A percentile compares a stretch with the other conserved stretches of the same genome.
Evolutionary conservation across 78 protist genomes (phyloP).

Genomic region (Speleostelium caveatum): DNA sequence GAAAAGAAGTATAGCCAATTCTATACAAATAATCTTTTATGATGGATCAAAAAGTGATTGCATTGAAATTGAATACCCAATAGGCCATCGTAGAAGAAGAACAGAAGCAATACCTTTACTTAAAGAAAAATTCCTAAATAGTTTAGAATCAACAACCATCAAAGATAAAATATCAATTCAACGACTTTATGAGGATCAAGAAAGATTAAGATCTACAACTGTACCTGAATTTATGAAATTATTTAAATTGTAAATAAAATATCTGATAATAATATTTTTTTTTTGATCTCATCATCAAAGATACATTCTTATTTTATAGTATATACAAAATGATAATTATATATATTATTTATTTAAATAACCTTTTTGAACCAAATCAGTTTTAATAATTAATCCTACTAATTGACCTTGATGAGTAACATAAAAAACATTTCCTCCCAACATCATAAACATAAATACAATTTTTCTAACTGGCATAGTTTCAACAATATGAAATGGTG

Average conservation of each 20-base stretch:
- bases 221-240: constrained; percentile 33
- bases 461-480: constrained; percentile 61
- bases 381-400: constrained; percentile 27
- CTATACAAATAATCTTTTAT: constrained; percentile 37
- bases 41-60: constrained; percentile 42
- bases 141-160: neutral
- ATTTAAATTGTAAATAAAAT: constrained; percentile 6
- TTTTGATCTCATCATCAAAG: no score
- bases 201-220: neutral
- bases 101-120: constrained; percentile 80
- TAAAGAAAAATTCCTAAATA: constrained; percentile 35
- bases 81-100: constrained; percentile 83
- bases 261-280: no score
- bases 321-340: neutral
- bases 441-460: neutral
- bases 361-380: constrained; percentile 9
- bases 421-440: constrained; percentile 9
- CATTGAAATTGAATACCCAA: constrained; percentile 75
- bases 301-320: no score
- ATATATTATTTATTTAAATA: neutral
- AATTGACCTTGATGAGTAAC: constrained; percentile 29
- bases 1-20: constrained; percentile 76
- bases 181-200: constrained; percentile 1
- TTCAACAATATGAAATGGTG: constrained; percentile 44
- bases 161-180: neutral